Conservation (phyloP, 768 basidiomycete genomes). For the Psilocybe sp. region DNA sequence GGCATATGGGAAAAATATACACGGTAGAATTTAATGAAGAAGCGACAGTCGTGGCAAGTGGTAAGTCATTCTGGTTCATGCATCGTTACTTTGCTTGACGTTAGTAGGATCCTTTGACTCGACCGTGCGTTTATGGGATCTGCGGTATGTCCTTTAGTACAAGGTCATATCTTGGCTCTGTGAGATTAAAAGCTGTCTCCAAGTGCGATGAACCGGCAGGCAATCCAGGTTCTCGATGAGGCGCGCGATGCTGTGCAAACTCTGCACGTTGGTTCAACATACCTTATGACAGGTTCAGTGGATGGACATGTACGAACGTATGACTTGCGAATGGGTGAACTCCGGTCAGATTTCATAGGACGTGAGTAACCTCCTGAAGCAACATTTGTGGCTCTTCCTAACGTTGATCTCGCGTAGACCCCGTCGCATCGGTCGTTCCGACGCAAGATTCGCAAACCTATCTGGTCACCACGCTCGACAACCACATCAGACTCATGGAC, state of each 20-base stretch:
- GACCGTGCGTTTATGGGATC: constrained; percentile 88
- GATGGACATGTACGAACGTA: constrained; percentile 93
- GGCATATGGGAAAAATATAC: constrained; percentile 90
- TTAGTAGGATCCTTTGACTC: constrained; percentile 87
- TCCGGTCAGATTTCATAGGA: constrained; percentile 87
- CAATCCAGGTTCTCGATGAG: constrained; percentile 90
- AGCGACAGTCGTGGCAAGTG: constrained; percentile 83
- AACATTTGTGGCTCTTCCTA: constrained; percentile 1
- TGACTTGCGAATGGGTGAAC: constrained; percentile 90
- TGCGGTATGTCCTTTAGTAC: constrained; percentile 51
- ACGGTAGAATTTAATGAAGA: constrained; percentile 88
- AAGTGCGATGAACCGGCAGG: constrained; percentile 73
- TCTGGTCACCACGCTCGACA: constrained; percentile 82
- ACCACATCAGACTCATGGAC: constrained; percentile 85
- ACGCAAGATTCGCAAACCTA: constrained; percentile 80
- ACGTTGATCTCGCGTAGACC: constrained; percentile 47
- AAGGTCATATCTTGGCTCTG: neutral
- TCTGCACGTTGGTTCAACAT: constrained; percentile 62
- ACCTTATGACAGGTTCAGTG: constrained; percentile 79
- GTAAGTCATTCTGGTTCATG: constrained; percentile 33
- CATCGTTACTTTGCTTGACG: constrained; percentile 5
- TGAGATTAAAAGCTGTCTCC: constrained; percentile 1
- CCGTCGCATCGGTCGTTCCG: constrained; percentile 80
- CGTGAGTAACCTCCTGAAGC: constrained; percentile 47
- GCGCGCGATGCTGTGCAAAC: constrained; percentile 86